phyloP scores from a whole-genome alignment of 306 rosid genomes.

The Rosa chinensis region DNA sequence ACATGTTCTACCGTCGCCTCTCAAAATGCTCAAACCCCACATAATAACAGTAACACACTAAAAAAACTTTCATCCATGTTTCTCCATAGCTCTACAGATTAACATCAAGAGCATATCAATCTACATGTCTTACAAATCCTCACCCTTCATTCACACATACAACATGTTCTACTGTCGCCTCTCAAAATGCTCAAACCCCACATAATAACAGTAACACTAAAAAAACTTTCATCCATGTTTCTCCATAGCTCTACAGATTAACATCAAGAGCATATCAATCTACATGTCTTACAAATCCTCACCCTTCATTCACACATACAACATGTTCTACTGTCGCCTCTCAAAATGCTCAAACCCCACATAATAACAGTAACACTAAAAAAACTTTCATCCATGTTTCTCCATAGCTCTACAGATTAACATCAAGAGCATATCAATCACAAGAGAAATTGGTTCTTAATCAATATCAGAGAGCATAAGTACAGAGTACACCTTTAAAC shows the following conservation, averaged over 20 bases:
- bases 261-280: not conserved
- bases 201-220: not conserved
- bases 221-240: not conserved
- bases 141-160: not conserved
- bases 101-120: not conserved
- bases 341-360: not conserved
- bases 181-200: not conserved
- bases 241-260: not conserved
- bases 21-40: not conserved
- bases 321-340: not conserved
- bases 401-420: not conserved
- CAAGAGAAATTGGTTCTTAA: too few species aligned
- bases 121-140: not conserved
- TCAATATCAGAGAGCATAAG: too few species aligned
- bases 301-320: not conserved
- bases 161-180: not conserved
- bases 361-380: not conserved
- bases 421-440: not conserved
- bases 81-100: not conserved
- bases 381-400: not conserved
- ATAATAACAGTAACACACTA: not conserved
- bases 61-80: constrained; percentile 1
- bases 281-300: not conserved
- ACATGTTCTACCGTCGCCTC: not conserved
- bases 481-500: too few species aligned